phyloP scores from a whole-genome alignment of 2,329 filamentous ascomycete genomes.

The Stemphylium beticola region DNA sequence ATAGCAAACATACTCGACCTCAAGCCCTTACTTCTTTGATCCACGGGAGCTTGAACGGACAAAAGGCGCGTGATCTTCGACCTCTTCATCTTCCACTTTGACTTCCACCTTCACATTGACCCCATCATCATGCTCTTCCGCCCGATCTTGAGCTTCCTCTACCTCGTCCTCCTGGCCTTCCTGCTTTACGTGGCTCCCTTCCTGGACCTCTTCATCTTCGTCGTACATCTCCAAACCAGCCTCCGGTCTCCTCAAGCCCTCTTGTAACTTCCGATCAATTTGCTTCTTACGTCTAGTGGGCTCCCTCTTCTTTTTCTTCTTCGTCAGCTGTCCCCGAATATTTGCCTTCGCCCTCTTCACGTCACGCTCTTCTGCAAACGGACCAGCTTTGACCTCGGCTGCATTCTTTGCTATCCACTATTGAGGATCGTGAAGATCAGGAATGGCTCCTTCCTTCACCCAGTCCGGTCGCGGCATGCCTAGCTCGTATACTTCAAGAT shows the following conservation, averaged over 20 bases:
- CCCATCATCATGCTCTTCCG: background rate
- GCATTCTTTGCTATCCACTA: constrained; percentile 20
- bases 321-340: constrained; percentile 5
- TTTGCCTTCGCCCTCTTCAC: background rate
- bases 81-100: background rate
- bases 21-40: too few species aligned
- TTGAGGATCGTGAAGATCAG: constrained; percentile 6
- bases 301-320: background rate
- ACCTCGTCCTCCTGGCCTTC: background rate
- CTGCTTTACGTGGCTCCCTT: background rate
- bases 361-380: constrained; percentile 11
- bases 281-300: background rate
- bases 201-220: background rate
- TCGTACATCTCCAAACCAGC: background rate
- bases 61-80: background rate
- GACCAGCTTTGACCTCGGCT: constrained; percentile 19
- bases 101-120: background rate
- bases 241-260: constrained; percentile 12
- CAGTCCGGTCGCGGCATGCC: constrained; percentile 11
- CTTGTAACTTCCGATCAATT: constrained; percentile 15
- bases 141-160: background rate
- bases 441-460: background rate
- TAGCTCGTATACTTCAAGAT: constrained; percentile 3
- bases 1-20: too few species aligned
- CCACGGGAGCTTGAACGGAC: too few species aligned